phyloP scores from a whole-genome alignment of 1,284 basidiomycete genomes.

The Anthracocystis walkeri region DNA sequence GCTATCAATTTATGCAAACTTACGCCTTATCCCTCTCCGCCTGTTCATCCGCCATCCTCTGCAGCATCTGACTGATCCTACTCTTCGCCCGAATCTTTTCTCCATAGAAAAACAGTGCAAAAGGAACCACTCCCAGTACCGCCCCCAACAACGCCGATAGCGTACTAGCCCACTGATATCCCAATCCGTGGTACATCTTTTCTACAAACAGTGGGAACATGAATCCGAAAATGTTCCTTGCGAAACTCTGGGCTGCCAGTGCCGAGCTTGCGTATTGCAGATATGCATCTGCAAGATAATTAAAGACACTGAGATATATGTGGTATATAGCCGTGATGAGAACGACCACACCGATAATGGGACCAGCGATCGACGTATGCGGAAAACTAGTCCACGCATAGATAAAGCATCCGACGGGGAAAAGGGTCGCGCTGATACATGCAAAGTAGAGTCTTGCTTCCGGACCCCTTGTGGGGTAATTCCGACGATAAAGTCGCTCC shows the following conservation, averaged over 20 bases:
- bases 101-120: slow-evolving; percentile 76
- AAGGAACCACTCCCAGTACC: slow-evolving; percentile 77
- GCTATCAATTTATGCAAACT: too few species aligned
- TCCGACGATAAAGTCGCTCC: slow-evolving; percentile 44
- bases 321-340: slow-evolving; percentile 60
- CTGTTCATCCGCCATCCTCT: slow-evolving; percentile 20
- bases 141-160: slow-evolving; percentile 76
- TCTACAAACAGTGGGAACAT: slow-evolving; percentile 54
- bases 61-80: slow-evolving; percentile 71
- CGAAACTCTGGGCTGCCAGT: slow-evolving; percentile 80
- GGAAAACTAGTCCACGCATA: slow-evolving; percentile 68
- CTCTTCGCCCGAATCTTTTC: slow-evolving; percentile 76
- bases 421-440: slow-evolving; percentile 43
- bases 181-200: slow-evolving; percentile 74
- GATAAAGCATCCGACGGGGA: slow-evolving; percentile 62
- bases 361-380: slow-evolving; percentile 49
- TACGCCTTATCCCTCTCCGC: slow-evolving; percentile 12
- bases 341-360: slow-evolving; percentile 68
- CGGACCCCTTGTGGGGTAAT: slow-evolving; percentile 63
- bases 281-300: slow-evolving; percentile 73
- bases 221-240: slow-evolving; percentile 72
- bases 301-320: slow-evolving; percentile 71
- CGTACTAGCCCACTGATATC: slow-evolving; percentile 79
- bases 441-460: slow-evolving; percentile 72
- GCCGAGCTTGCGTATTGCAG: slow-evolving; percentile 80